Base-by-base conservation (phyloP, 106 monocot genomes). In the Allium fistulosum region DNA sequence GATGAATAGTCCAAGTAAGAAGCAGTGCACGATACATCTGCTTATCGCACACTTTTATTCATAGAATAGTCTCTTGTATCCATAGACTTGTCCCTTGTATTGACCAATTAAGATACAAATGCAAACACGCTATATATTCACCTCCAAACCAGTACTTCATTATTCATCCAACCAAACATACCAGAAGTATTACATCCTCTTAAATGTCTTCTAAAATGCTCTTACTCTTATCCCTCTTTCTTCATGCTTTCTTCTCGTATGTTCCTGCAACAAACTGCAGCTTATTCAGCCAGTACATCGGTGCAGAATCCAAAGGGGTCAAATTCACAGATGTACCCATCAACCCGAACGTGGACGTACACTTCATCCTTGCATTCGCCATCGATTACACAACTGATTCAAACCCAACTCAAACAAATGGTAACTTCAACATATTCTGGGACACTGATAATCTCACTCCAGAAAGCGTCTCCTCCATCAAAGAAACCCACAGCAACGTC, bases 261-360 rank as follows among this genome's bases (percentile, higher is more conserved):
- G 3, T 55, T 12, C 53, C 11, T 55, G 15, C 53, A 55, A 12
- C 53, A 55, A 15, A 11, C 53, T 55, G 13, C 15, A 6, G 53
- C 16, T 66, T 78, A 28, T 82, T 79, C 69, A 10, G 68, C 0
- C 80, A 79, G 12, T 87, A 83, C 74, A 87, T 87, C 18, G 87
- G 80, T 7, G 77, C 80, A 17, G 26, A 51, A 45, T 71, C 28
- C 65, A 61, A 27, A 6, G 77, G 74, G 56, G 75, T 87, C 53
- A 76, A 64, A 64, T 77, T 87, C 83, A 59, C 80, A 11, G 80
- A 82, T 47, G 87, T 83, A 22, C 83, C 83, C 18, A 77, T 87
- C 22, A 72, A 77, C 55, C 49, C 80, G 0, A 56, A 47, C 46
- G 68, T 68, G 52, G 68, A 68, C 7, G 67, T 75, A 59, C 75